These are phyloP conservation scores for Cyclocybe aegerita DNA, from an alignment of 768 basidiomycete species.

Conservation along the genomic window DNA sequence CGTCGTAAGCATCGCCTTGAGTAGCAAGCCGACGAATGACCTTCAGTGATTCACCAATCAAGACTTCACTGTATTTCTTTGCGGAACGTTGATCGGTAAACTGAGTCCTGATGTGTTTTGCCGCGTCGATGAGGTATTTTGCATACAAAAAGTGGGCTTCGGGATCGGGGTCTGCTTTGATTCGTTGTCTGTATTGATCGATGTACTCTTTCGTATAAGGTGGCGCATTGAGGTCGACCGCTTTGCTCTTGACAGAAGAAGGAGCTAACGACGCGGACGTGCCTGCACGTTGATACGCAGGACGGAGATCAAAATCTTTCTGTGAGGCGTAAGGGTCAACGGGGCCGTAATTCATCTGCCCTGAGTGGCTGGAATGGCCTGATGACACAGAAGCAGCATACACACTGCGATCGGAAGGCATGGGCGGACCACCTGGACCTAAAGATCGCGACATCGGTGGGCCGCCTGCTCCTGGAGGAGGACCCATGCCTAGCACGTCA, in stretches of 20 bases:
- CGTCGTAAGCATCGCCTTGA: constrained; percentile 87
- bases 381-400: constrained; percentile 25
- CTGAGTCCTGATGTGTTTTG: constrained; percentile 80
- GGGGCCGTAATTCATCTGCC: constrained; percentile 18
- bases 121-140: constrained; percentile 99
- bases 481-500: constrained; percentile 76
- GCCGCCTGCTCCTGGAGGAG: constrained; percentile 38
- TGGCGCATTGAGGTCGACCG: constrained; percentile 77
- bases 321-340: constrained; percentile 24
- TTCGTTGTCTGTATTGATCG: constrained; percentile 94
- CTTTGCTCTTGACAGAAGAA: constrained; percentile 71
- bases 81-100: constrained; percentile 80
- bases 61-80: constrained; percentile 86
- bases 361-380: constrained; percentile 23
- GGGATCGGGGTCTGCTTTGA: constrained; percentile 97
- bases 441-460: constrained; percentile 10
- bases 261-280: constrained; percentile 56
- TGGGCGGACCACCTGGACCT: constrained; percentile 15
- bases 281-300: constrained; percentile 53
- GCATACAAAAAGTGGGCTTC: constrained; percentile 97
- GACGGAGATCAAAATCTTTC: constrained; percentile 60
- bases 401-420: constrained; percentile 18
- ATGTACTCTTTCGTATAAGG: constrained; percentile 96
- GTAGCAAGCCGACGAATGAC: constrained; percentile 91
- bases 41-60: constrained; percentile 88